Evolutionary conservation across 1,284 basidiomycete species (phyloP), one percentile per base, ranked within the genome.

Genomic region (Puccinia polysora): DNA sequence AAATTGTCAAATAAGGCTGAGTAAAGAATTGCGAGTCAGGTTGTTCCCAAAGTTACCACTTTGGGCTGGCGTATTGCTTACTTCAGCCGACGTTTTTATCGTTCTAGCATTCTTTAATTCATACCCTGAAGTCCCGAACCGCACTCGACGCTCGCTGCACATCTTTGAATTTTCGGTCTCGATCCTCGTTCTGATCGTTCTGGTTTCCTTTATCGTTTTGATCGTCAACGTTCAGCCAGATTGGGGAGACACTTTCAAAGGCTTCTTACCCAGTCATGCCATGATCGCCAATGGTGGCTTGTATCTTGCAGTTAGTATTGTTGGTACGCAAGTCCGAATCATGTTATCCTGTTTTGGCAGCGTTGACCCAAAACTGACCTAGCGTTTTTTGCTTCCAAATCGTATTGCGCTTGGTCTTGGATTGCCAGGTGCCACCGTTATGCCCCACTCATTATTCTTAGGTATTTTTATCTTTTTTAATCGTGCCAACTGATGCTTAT

Each of bases 381-480:
- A n/a, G n/a, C 10, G 40, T 10, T 45, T 45, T 10, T 78, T 20
- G 36, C 23, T 60, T 34, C 10, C 40, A 45, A 45, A 45, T 45
- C 40, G n/a, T 10, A 45, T n/a, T n/a, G n/a, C 10, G 10, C 10
- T 45, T n/a, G 40, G 40, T n/a, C 40, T 45, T 60, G 10, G 18
- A n/a, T 32, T 30, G n/a, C 12, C 6, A 7, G 89, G 89, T 25
- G 89, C 89, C 1, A 91, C 89, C 0, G 86, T 90, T 52, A 83
- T 84, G 92, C 93, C 94, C 0, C 94, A 97, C 79, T 88, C 88
- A 55, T 83, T 97, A 25, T 94, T 91, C 82, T 83, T 96, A 14
- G 79, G 80, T 3, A 73, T 64, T 12, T 34, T 12, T 10, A 10
- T n/a, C 40, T 45, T 45, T 10, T 45, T 45, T 10, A 45, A 45